Conservation (phyloP, 306 rosid species). For the Phaseolus lunatus region DNA sequence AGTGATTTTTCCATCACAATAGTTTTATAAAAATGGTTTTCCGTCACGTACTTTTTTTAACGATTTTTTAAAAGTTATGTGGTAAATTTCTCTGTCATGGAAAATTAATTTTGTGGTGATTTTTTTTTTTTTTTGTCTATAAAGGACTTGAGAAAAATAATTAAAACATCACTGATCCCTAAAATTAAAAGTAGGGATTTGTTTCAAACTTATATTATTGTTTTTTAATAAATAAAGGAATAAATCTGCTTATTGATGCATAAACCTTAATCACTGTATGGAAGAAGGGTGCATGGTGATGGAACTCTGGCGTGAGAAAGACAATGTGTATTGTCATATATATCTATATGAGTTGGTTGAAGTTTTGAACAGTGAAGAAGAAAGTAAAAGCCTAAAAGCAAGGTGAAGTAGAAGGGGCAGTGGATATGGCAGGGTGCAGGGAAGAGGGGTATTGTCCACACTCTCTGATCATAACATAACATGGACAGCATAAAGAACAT, state of each 20-base stretch:
- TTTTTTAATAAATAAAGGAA: no score
- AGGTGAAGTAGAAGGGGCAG: slow-evolving; percentile 36
- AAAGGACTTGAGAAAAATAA: no score
- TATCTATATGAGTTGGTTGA: slow-evolving; percentile 17
- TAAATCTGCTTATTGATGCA: background rate
- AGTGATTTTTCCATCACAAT: no score
- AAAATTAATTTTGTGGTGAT: no score
- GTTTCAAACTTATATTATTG: no score
- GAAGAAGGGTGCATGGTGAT: slow-evolving; percentile 42
- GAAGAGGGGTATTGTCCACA: slow-evolving; percentile 37
- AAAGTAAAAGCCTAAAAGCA: slow-evolving; percentile 47
- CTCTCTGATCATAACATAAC: slow-evolving; percentile 41
- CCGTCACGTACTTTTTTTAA: no score
- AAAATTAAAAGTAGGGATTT: no score
- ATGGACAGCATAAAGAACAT: slow-evolving; percentile 42
- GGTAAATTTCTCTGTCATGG: no score
- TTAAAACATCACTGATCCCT: no score
- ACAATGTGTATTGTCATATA: background rate
- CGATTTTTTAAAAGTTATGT: no score
- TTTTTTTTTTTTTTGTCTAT: no score
- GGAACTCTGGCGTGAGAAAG: slow-evolving; percentile 51
- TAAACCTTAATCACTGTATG: slow-evolving; percentile 13
- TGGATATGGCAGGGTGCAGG: slow-evolving; percentile 37
- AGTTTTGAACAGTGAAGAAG: slow-evolving; percentile 31
- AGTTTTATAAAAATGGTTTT: no score